Base-by-base conservation (phyloP, 257 asterid genomes). In the Ehretia macrophylla region DNA sequence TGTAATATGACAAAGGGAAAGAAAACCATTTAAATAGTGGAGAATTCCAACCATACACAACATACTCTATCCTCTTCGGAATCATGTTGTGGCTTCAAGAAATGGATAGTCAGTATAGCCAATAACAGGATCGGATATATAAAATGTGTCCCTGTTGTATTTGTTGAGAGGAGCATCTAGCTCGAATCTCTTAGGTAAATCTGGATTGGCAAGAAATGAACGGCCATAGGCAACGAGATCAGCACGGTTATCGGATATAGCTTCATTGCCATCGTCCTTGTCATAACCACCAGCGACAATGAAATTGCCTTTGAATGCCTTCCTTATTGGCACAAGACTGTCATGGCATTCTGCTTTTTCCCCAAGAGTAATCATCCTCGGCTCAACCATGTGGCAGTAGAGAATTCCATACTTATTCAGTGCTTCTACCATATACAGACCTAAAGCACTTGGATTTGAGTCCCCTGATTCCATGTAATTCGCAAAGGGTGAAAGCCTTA, bases 31-130 rank as follows among this genome's bases (percentile, higher is more conserved):
- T 27, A 6, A 3, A 27, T 27, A 27, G 35, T 27, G 35, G 35
- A 27, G 35, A n/a, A n/a, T n/a, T n/a, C n/a, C n/a, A n/a, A n/a
- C n/a, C n/a, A n/a, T n/a, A n/a, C n/a, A n/a, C n/a, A n/a, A 3
- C 35, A 1, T 27, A 27, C 35, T 27, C 8, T 14, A 42, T 12
- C 27, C 18, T 46, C 64, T 0, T 8, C 8, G 1, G 19, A 44
- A 12, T 60, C 62, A 54, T n/a, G 58, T 14, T 4, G 47, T n/a
- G 45, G 18, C 48, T 13, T 68, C 68, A 48, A 68, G 71, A 48
- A 55, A 63, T 19, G 77, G 67, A 37, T 72, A 72, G 32, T 72
- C 73, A 2, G 73, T 67, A 18, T 72, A 72, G 4, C 77, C 77
- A 56, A 72, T 18, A 20, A 67, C 56, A 35, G 73, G 67, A 56